Evolutionary conservation across 257 asterid genomes (phyloP), one percentile per base, ranked within the genome.

Genomic region (Apocynum venetum): DNA sequence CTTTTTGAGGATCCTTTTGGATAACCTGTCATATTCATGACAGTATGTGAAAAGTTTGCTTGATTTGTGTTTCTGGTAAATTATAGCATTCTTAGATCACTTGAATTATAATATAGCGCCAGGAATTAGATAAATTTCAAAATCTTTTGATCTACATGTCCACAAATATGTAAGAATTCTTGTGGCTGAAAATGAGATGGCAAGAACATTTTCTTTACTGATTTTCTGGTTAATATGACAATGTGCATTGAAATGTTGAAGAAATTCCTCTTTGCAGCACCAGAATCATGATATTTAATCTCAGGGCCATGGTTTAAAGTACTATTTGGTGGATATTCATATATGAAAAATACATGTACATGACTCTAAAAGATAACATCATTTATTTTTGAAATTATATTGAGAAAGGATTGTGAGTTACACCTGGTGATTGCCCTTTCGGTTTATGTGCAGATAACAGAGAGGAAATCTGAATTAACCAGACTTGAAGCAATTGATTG

Each of bases 401-500:
- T 76, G 36, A 31, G 43, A 35, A 25, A 67, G 20, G 79, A 51
- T 68, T 44, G 20, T 51, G 48, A 31, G 76, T 36, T 40, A 53
- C 78, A 80, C 80, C 77, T 74, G 71, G 8, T 43, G 46, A 75
- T 84, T 77, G 74, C 57, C 46, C 35, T 79, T 55, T 79, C 69
- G 72, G 63, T 36, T 79, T 38, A 61, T 43, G 10, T 81, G 77
- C 78, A 94, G 98, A 77, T 94, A 71, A 89, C 85, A 14, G 98
- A 95, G 81, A 91, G 86, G 87, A 95, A 95, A 79, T 66, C 91
- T 4, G 86, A 87, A 84, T 84, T 95, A 74, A 94, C 97, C 69
- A 89, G 83, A 77, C 94, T 91, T 67, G 99, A 95, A 89, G 86
- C 97, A 52, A 64, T 91, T 76, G 99, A 95, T 82, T 78, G 86